Base-by-base conservation (phyloP, 176 grass and related monocot species). In the Oryza meridionalis region DNA sequence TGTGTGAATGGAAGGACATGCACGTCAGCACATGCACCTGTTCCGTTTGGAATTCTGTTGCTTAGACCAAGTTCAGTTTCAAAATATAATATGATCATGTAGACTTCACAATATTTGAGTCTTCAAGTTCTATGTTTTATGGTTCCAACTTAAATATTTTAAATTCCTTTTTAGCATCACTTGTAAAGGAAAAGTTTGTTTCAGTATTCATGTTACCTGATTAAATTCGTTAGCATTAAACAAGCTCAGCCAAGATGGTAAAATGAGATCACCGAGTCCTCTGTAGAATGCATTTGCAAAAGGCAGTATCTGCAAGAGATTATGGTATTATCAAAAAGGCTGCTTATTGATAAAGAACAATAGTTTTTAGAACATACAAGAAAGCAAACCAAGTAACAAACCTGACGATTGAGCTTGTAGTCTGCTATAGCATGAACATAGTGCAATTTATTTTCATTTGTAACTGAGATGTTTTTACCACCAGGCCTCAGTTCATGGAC, bases 211-310 rank as follows among this genome's bases (percentile, higher is more conserved):
- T 38, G 69, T 83, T 90, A 98, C 96, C 96, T 98, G 96, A 84
- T 95, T 98, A 81, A 98, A 98, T 92, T 98, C 96, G 91, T 95
- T 98, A 84, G 96, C 96, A 88, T 98, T 98, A 80, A 98, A 98
- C 85, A 98, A 91, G 69, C 83, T 92, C 73, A 98, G 85, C 96
- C 93, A 98, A 76, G 91, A 95, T 80, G 93, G 91, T 70, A 85
- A 93, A 53, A 98, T 95, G 38, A 98, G 85, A 90, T 98, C 96
- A 37, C 90, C 83, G 45, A 98, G 77, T 64, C 96, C 96, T 87
- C 93, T 89, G 81, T 93, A 98, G 88, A 98, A 98, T 88, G 96
- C 93, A 86, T 95, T 98, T 83, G 96, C 80, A 88, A 98, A 98
- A 49, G 91, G 91, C 80, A 93, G 89, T 88, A 98, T 92, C 96